Conservation (phyloP, 163 green algal genomes). For the Chlamydomonas reinhardtii region DNA sequence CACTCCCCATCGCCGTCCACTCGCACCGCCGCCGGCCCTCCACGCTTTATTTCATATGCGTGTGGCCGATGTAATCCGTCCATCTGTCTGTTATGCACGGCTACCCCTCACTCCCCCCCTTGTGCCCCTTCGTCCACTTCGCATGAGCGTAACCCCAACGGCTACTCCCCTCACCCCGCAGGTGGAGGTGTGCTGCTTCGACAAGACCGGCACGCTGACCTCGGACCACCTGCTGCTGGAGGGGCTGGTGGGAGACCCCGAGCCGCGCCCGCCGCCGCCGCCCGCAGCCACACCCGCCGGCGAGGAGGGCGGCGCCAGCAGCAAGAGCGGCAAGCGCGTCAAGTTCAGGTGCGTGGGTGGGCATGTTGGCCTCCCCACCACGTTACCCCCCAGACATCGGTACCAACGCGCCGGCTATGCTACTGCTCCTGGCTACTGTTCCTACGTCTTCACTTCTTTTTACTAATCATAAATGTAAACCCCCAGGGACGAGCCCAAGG, state of each 20-base stretch:
- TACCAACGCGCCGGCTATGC: too few relatives aligned
- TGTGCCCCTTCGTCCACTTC: too few relatives aligned
- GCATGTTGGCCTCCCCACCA: background rate
- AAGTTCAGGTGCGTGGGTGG: conserved; percentile 27
- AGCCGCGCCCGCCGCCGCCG: conserved; percentile 23
- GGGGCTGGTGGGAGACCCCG: conserved; percentile 71
- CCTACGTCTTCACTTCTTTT: too few relatives aligned
- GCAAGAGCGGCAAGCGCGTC: conserved; percentile 27
- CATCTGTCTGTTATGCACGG: too few relatives aligned
- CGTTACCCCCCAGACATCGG: background rate
- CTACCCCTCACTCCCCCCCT: too few relatives aligned
- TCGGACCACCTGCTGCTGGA: conserved; percentile 94
- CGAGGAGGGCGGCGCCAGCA: background rate
- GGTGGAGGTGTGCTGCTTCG: conserved; percentile 98
- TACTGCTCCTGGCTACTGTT: too few relatives aligned
- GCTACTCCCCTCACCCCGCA: conserved; percentile 44
- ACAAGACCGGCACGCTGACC: conserved; percentile 99
- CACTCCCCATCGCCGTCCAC: too few relatives aligned
- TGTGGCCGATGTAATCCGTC: too few relatives aligned
- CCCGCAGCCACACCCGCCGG: background rate
- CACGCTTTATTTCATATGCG: too few relatives aligned
- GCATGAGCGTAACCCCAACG: too few relatives aligned
- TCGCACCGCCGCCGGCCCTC: too few relatives aligned
- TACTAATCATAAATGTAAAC: too few relatives aligned
- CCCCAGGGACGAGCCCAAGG: conserved; percentile 31